These are phyloP conservation scores for Bryopsis sp. DNA, from an alignment of 139 green algal species.

Conservation along the genomic window DNA sequence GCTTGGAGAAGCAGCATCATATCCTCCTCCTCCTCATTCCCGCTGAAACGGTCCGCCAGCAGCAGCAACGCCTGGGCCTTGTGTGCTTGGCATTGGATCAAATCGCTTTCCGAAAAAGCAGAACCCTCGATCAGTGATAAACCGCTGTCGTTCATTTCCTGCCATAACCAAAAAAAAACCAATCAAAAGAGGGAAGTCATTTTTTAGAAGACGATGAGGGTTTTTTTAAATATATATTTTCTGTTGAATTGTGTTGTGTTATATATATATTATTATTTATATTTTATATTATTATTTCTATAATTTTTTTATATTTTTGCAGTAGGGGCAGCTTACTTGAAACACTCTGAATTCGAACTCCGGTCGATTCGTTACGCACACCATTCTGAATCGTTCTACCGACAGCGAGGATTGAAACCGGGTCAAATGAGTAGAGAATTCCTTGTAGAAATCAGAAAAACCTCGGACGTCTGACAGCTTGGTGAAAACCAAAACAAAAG, in stretches of 20 bases:
- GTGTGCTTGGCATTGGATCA: constrained; percentile 38
- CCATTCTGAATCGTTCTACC: constrained; percentile 26
- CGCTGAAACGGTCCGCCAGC: constrained; percentile 60
- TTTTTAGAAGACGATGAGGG: not conserved
- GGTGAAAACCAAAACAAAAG: constrained; percentile 21
- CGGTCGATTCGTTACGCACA: constrained; percentile 56
- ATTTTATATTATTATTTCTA: no score
- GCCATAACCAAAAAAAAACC: constrained; percentile 1
- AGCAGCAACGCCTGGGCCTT: constrained; percentile 42
- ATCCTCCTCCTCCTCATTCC: constrained; percentile 56
- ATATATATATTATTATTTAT: no score
- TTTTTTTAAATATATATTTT: no score
- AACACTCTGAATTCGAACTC: constrained; percentile 63
- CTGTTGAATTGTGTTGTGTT: no score
- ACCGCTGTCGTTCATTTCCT: constrained; percentile 63
- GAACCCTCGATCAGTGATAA: constrained; percentile 64
- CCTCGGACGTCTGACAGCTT: constrained; percentile 11
- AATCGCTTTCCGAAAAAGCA: constrained; percentile 51
- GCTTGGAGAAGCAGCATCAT: constrained; percentile 68
- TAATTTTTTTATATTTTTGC: no score
- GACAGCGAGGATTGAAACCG: not conserved
- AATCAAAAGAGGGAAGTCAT: not conserved
- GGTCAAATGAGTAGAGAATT: no score
- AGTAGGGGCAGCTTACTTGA: constrained; percentile 53
- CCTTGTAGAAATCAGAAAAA: constrained; percentile 23